Evolutionary conservation across 768 basidiomycete species (phyloP).

Genomic region (Strobilomyces confusus): DNA sequence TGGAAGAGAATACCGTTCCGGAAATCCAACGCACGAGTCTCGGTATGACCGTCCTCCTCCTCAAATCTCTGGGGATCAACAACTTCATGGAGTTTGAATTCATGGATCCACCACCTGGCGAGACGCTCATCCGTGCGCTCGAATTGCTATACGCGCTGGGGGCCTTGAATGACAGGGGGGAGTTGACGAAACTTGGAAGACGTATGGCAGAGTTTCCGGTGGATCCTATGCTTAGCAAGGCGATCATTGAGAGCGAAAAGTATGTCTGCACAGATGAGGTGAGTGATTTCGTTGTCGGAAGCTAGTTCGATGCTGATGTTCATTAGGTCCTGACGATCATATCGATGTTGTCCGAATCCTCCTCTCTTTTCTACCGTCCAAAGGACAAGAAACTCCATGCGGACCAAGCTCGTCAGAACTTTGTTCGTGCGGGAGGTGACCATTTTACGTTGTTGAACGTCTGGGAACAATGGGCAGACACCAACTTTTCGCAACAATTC

Average conservation of each 20-base stretch:
- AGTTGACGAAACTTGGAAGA: slow-evolving; percentile 94
- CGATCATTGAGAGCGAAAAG: slow-evolving; percentile 92
- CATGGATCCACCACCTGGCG: slow-evolving; percentile 95
- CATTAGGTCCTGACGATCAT: slow-evolving; percentile 89
- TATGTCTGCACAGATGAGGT: slow-evolving; percentile 97
- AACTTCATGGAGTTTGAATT: slow-evolving; percentile 98
- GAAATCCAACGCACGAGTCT: slow-evolving; percentile 99
- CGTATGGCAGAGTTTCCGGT: slow-evolving; percentile 99
- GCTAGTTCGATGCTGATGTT: neutral
- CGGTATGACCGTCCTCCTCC: slow-evolving; percentile 88
- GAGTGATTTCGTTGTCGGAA: slow-evolving; percentile 15
- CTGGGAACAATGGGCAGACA: slow-evolving; percentile 99
- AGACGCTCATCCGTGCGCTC: slow-evolving; percentile 93
- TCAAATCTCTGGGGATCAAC: slow-evolving; percentile 97
- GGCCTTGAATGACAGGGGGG: slow-evolving; percentile 93
- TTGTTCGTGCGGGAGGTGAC: slow-evolving; percentile 92
- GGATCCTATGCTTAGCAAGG: slow-evolving; percentile 95
- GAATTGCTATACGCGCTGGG: slow-evolving; percentile 94
- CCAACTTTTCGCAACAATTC: slow-evolving; percentile 95
- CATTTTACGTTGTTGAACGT: slow-evolving; percentile 97
- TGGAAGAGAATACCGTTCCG: slow-evolving; percentile 95
- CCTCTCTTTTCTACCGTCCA: slow-evolving; percentile 92
- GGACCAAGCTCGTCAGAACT: slow-evolving; percentile 96
- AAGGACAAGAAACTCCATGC: slow-evolving; percentile 98
- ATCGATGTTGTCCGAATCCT: slow-evolving; percentile 94